Evolutionary conservation across 495 filamentous ascomycete species (phyloP).

Genomic region (Chaetomidium leptoderma): DNA sequence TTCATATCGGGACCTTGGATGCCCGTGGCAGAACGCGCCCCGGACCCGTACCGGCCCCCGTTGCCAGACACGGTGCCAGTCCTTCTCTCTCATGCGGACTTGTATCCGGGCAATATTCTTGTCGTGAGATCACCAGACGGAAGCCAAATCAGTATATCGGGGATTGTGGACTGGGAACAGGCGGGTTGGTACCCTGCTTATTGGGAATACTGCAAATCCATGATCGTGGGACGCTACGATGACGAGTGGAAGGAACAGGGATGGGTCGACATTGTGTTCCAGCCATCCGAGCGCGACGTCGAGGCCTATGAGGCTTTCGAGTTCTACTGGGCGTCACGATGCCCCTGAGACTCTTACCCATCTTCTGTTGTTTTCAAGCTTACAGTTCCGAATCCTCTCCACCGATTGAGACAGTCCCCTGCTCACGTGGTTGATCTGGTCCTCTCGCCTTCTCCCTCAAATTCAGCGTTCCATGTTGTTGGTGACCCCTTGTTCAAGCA

Average conservation of each 20-base stretch:
- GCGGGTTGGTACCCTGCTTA: conserved; percentile 1
- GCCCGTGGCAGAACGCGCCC: not conserved
- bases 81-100: not conserved
- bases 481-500: no score
- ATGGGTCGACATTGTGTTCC: not conserved
- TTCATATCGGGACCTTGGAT: not conserved
- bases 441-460: no score
- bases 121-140: not conserved
- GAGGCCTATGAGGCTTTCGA: not conserved
- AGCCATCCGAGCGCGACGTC: not conserved
- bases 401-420: no score
- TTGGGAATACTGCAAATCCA: conserved; percentile 2
- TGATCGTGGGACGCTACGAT: not conserved
- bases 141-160: not conserved
- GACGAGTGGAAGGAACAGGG: not conserved
- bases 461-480: no score
- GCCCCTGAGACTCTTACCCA: no score
- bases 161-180: not conserved
- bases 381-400: no score
- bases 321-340: not conserved
- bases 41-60: not conserved
- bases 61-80: not conserved
- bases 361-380: no score
- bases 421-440: no score
- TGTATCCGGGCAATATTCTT: not conserved